phyloP scores from a whole-genome alignment of 2,329 filamentous ascomycete genomes.

The Monascus ruber region DNA sequence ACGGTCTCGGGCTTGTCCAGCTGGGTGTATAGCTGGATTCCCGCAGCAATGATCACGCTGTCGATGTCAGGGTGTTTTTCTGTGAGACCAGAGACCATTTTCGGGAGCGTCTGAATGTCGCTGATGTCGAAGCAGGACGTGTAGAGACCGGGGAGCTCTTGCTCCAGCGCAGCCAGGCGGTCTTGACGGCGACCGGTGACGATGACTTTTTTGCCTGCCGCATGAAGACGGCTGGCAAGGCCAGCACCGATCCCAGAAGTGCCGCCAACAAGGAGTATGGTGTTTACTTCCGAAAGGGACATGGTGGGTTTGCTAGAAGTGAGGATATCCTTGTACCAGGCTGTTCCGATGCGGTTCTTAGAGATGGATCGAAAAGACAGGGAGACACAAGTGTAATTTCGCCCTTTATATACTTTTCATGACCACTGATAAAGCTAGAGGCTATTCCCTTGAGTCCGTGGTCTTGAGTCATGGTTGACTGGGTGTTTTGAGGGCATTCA shows the following conservation, averaged over 20 bases:
- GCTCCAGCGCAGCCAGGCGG: conserved; percentile 10
- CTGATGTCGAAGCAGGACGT: conserved; percentile 13
- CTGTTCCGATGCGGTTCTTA: no score
- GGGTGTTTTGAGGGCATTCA: no score
- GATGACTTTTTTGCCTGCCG: conserved; percentile 15
- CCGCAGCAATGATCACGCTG: conserved; percentile 21
- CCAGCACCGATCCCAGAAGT: conserved; percentile 36
- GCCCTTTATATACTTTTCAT: no score
- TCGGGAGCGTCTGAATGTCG: conserved; percentile 8
- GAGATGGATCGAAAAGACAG: no score
- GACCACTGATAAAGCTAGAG: no score
- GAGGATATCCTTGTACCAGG: no score
- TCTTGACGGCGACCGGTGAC: conserved; percentile 13
- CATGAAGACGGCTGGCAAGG: conserved; percentile 14
- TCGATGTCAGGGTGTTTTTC: conserved; percentile 17
- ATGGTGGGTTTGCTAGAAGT: background rate
- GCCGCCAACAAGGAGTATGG: conserved; percentile 19
- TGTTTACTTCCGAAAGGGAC: conserved; percentile 6
- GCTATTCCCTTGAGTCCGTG: no score
- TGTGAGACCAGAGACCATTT: conserved; percentile 8
- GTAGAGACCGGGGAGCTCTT: conserved; percentile 17
- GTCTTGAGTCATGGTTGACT: no score
- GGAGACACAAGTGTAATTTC: no score
- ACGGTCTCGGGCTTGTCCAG: conserved; percentile 13
- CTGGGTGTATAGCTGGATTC: conserved; percentile 14